phyloP scores from a whole-genome alignment of 2,329 filamentous ascomycete genomes.

The Sclerotinia minor region DNA sequence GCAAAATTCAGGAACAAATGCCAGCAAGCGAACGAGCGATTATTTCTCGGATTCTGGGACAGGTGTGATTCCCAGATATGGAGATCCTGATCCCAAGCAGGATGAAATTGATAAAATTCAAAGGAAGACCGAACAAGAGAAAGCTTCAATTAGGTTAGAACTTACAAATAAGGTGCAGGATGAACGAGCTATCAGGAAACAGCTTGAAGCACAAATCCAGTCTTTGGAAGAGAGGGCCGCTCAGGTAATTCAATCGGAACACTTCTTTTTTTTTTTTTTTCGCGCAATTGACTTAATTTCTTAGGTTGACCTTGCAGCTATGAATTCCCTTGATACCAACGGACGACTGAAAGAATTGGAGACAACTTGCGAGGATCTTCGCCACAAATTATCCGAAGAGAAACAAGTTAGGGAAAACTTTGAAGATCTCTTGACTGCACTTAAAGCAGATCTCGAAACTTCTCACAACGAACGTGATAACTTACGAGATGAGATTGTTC shows the following conservation, averaged over 20 bases:
- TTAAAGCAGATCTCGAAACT: conserved; percentile 78
- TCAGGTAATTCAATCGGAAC: conserved; percentile 47
- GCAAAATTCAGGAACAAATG: conserved; percentile 52
- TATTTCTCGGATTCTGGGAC: conserved; percentile 97
- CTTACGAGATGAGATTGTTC: conserved; percentile 82
- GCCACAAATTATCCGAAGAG: conserved; percentile 80
- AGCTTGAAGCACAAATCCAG: conserved; percentile 81
- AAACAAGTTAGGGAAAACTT: conserved; percentile 87
- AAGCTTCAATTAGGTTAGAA: conserved; percentile 80
- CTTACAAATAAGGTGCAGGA: conserved; percentile 85
- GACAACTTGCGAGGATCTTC: conserved; percentile 75
- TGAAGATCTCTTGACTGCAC: conserved; percentile 82
- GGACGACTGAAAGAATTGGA: conserved; percentile 76
- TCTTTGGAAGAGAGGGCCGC: conserved; percentile 77
- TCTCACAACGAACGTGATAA: conserved; percentile 89
- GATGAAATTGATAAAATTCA: conserved; percentile 81
- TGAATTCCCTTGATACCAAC: conserved; percentile 57
- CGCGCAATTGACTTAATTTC: conserved; percentile 29
- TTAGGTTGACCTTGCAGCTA: conserved; percentile 48
- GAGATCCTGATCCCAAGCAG: conserved; percentile 60
- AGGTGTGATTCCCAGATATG: conserved; percentile 71
- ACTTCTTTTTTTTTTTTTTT: conserved; percentile 29
- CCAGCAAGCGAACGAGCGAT: conserved; percentile 80
- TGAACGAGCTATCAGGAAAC: conserved; percentile 72
- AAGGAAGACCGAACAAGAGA: conserved; percentile 84